Evolutionary conservation across 805 yeast genomes (phyloP), one percentile per base, ranked within the genome.

Genomic region (Isabelozyma rhagii): DNA sequence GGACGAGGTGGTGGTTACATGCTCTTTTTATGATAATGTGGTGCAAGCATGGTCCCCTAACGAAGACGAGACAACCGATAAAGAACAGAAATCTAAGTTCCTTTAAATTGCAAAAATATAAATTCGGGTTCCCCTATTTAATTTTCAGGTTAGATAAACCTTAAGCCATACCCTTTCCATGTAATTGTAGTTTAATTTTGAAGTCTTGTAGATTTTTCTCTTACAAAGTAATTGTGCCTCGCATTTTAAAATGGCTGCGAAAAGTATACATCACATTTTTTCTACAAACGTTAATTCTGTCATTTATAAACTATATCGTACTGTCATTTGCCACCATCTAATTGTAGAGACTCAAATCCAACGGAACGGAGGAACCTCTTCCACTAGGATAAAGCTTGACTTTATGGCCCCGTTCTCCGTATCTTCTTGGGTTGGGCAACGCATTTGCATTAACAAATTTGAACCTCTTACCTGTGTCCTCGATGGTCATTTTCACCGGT

Each of bases 371-470:
- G 28, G 91, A 82, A 3, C 98, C 98, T 58, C 97, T 79, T 11
- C 98, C 98, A 68, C 97, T 89, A 14, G 98, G 97, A 69, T 94
- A 94, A 55, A 91, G 72, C 64, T 93, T 91, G 51, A 79, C 79
- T 14, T 55, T 60, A 29, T 48, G 53, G 1, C 62, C 64, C 44
- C 78, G 78, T 3, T 84, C 87, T 47, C 80, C 83, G 61, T 87
- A 90, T 45, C 80, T 78, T 56, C 98, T 77, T n/a, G 99, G 98
- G 57, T 82, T 83, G 0, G 99, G 98, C 43, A 94, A 72, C 21
- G 89, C 86, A 41, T 71, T 67, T 14, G 79, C 77, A 63, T 88
- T 88, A 3, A 72, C 62, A 74, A 89, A 92, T 55, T 77, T 80
- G 73, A 85, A 91, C 57, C 92, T 72, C 28, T 66, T 55, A 5